These are phyloP conservation scores for Fusarium fujikuroi DNA, from an alignment of 2,329 filamentous ascomycete genomes.

Conservation along the genomic window DNA sequence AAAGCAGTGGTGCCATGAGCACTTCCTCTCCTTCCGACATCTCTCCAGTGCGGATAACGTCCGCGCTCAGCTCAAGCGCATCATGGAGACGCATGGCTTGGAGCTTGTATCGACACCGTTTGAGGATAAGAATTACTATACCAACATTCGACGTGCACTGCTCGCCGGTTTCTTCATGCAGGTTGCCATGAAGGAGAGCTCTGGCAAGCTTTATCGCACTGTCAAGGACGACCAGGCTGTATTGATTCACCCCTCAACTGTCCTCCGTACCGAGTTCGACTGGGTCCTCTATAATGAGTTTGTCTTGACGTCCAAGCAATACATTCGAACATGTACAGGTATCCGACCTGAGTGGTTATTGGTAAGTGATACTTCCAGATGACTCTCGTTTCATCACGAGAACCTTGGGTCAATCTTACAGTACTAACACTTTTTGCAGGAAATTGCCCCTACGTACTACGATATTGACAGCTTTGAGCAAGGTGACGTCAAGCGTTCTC, in stretches of 20 bases:
- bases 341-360: constrained; percentile 95
- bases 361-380: constrained; percentile 62
- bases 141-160: constrained; percentile 92
- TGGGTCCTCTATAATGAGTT: constrained; percentile 99
- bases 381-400: neutral
- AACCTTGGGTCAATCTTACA: neutral
- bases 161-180: constrained; percentile 99
- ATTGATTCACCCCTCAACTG: constrained; percentile 91
- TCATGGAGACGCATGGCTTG: constrained; percentile 93
- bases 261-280: constrained; percentile 87
- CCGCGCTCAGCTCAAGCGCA: constrained; percentile 87
- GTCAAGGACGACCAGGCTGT: constrained; percentile 97
- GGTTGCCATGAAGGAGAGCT: constrained; percentile 91
- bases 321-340: constrained; percentile 91
- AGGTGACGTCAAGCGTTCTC: constrained; percentile 81
- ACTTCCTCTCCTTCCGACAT: constrained; percentile 90
- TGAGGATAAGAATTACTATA: constrained; percentile 97
- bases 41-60: constrained; percentile 95
- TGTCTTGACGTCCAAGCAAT: constrained; percentile 97
- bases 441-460: constrained; percentile 94
- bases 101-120: constrained; percentile 90
- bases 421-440: constrained; percentile 60
- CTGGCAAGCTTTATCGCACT: constrained; percentile 90
- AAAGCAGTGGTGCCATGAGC: constrained; percentile 96
- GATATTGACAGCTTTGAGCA: constrained; percentile 85